phyloP scores from a whole-genome alignment of 2,329 filamentous ascomycete genomes.

The Fusarium lateritium region DNA sequence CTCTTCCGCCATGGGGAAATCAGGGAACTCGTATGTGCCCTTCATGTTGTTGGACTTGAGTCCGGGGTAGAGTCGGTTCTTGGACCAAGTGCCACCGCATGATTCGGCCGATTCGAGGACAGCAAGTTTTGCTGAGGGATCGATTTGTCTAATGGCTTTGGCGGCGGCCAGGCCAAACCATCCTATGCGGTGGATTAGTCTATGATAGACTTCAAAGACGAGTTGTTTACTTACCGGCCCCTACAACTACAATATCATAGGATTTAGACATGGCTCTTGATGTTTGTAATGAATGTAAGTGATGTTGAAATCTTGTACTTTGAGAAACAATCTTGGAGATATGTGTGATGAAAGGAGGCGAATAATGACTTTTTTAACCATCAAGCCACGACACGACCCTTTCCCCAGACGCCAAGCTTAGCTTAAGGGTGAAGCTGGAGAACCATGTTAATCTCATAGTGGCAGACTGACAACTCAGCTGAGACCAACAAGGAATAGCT shows the following conservation, averaged over 20 bases:
- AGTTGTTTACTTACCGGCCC: constrained; percentile 33
- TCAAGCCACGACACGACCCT: not conserved
- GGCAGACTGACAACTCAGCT: not conserved
- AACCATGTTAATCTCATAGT: too few relatives aligned
- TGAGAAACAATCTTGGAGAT: not conserved
- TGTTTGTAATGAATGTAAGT: not conserved
- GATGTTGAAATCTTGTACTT: not conserved
- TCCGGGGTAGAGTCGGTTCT: constrained; percentile 70
- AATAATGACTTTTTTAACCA: constrained; percentile 19
- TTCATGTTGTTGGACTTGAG: constrained; percentile 75
- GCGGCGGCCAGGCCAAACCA: constrained; percentile 67
- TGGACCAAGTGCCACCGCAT: constrained; percentile 73
- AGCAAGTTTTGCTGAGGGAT: constrained; percentile 62
- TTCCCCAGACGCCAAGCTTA: constrained; percentile 5
- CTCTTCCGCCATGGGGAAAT: constrained; percentile 71
- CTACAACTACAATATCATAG: constrained; percentile 47
- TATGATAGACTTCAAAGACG: rapidly evolving
- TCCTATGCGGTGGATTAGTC: constrained; percentile 49
- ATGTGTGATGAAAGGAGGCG: constrained; percentile 5
- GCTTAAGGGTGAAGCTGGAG: not conserved
- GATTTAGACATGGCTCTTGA: constrained; percentile 19
- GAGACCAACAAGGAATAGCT: not conserved
- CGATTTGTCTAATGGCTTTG: constrained; percentile 66
- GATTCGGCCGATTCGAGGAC: constrained; percentile 66
- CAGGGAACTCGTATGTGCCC: constrained; percentile 74